Conservation (phyloP, 192 early-diverging fungal genomes). For the Phlyctochytrium arcticum region DNA sequence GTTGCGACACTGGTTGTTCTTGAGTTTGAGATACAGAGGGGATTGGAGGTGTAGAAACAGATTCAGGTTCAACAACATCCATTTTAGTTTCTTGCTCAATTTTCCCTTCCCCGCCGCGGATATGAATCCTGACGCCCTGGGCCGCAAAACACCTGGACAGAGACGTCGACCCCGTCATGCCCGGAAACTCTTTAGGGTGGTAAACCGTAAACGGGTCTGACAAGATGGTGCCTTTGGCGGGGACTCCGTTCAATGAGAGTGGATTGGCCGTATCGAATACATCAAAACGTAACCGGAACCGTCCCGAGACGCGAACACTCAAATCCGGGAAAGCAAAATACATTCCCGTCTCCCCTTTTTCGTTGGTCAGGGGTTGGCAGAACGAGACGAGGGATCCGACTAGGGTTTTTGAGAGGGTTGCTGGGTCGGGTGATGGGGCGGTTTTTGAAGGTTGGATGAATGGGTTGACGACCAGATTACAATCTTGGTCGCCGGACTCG, state of each 20-base stretch:
- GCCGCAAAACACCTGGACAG: not conserved
- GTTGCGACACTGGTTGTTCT: too few species aligned
- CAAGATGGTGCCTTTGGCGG: constrained; percentile 1
- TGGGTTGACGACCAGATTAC: not conserved
- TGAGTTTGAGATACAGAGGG: too few species aligned
- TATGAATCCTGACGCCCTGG: not conserved
- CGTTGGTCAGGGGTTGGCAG: constrained; percentile 19
- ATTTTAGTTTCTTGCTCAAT: not conserved
- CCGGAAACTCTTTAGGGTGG: constrained; percentile 39
- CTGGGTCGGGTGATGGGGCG: not conserved
- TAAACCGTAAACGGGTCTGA: constrained; percentile 29
- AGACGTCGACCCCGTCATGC: constrained; percentile 9
- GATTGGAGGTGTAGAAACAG: too few species aligned
- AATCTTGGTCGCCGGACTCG: not conserved
- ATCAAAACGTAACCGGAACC: constrained; percentile 30
- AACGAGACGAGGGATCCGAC: constrained; percentile 12
- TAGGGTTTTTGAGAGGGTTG: not conserved
- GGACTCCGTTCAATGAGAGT: not conserved
- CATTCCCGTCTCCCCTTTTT: constrained; percentile 2
- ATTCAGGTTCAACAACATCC: too few species aligned
- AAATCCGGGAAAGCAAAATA: constrained; percentile 38
- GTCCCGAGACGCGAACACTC: constrained; percentile 25
- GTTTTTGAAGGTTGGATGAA: not conserved
- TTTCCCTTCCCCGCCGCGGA: not conserved
- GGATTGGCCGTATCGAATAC: constrained; percentile 31